These are phyloP conservation scores for Geotrichum australiense DNA, from an alignment of 1,139 yeast species.

Conservation along the genomic window DNA sequence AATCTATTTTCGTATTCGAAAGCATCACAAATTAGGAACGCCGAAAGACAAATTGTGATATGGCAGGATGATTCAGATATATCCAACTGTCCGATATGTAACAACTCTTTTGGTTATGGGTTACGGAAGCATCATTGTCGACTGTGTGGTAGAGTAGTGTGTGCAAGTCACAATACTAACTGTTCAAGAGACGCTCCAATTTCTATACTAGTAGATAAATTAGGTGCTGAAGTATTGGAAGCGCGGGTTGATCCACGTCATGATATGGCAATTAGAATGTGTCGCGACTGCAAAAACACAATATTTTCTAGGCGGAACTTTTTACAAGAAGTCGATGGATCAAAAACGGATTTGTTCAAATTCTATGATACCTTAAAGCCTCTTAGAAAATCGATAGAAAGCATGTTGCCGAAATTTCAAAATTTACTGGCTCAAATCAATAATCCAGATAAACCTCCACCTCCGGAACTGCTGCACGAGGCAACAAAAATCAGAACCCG, in stretches of 20 bases:
- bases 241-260: constrained; percentile 24
- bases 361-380: constrained; percentile 13
- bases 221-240: constrained; percentile 18
- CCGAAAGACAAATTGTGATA: constrained; percentile 49
- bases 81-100: constrained; percentile 59
- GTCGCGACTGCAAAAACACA: constrained; percentile 59
- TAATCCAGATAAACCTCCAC: constrained; percentile 29
- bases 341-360: constrained; percentile 26
- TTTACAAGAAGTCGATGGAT: constrained; percentile 34
- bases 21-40: constrained; percentile 29
- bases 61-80: constrained; percentile 61
- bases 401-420: constrained; percentile 40
- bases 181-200: constrained; percentile 75
- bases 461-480: constrained; percentile 31
- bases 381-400: constrained; percentile 31
- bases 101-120: constrained; percentile 48
- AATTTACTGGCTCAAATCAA: constrained; percentile 33
- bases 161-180: constrained; percentile 54
- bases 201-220: constrained; percentile 40
- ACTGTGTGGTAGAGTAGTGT: constrained; percentile 73
- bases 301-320: constrained; percentile 53
- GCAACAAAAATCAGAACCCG: constrained; percentile 39
- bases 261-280: constrained; percentile 45
- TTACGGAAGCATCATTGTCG: constrained; percentile 83
- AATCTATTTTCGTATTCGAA: constrained; percentile 25